Evolutionary conservation across 257 asterid species (phyloP).

Genomic region (Jasminum sambac): DNA sequence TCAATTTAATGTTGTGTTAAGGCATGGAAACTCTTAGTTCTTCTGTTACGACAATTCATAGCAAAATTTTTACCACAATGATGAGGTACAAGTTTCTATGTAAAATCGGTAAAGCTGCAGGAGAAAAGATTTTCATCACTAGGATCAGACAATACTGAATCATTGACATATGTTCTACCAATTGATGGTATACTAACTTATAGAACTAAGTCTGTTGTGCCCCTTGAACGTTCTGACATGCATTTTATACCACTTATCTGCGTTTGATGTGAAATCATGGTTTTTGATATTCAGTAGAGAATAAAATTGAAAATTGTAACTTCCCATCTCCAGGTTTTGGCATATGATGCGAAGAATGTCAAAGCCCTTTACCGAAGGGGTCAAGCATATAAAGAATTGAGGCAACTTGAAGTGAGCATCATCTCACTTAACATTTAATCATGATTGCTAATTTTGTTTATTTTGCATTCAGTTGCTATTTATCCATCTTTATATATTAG

Average conservation of each 20-base stretch:
- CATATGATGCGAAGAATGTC: constrained; percentile 60
- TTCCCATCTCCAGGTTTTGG: constrained; percentile 65
- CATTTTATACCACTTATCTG: neutral
- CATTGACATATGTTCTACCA: constrained; percentile 14
- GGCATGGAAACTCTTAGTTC: constrained; percentile 1
- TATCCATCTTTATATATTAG: constrained; percentile 12
- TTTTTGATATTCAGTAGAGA: constrained; percentile 14
- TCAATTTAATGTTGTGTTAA: neutral
- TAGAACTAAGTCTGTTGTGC: constrained; percentile 9
- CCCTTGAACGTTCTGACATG: constrained; percentile 10
- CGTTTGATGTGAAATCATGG: constrained; percentile 14
- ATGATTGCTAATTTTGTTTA: constrained; percentile 23
- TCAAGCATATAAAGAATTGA: constrained; percentile 80
- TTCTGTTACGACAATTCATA: neutral
- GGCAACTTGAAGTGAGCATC: constrained; percentile 65
- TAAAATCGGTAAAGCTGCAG: neutral
- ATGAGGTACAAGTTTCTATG: neutral
- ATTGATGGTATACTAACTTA: constrained; percentile 9
- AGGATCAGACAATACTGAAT: constrained; percentile 7
- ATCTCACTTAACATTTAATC: constrained; percentile 17
- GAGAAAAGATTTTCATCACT: constrained; percentile 9
- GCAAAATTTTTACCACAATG: constrained; percentile 1
- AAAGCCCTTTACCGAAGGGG: constrained; percentile 97
- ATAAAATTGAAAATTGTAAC: constrained; percentile 17
- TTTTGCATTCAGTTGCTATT: constrained; percentile 17